phyloP scores from a whole-genome alignment of 345 rosid genomes.

The Euclidium syriacum region DNA sequence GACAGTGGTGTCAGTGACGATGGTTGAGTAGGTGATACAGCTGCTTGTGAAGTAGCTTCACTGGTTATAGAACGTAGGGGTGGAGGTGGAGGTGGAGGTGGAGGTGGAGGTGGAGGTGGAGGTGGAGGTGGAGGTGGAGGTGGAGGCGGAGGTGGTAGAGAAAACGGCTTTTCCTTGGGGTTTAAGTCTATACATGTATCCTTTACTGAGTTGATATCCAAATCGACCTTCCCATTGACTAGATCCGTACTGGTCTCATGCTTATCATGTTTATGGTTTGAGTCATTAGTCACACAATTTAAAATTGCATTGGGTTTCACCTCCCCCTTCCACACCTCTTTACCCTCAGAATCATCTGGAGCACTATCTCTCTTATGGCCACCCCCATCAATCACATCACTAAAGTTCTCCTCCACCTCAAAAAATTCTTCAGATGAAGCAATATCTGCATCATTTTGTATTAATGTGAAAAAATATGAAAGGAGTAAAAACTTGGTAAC shows the following conservation, averaged over 20 bases:
- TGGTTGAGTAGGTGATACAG: constrained; percentile 31
- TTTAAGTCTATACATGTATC: constrained; percentile 54
- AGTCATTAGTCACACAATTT: constrained; percentile 71
- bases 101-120: too few relatives aligned
- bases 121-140: constrained; percentile 33
- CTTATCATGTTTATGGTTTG: constrained; percentile 42
- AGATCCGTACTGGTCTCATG: constrained; percentile 49
- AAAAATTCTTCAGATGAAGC: constrained; percentile 93
- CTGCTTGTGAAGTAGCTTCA: constrained; percentile 21
- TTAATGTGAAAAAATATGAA: constrained; percentile 45
- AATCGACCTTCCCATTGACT: constrained; percentile 57
- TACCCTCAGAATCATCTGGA: constrained; percentile 38
- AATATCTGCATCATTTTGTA: constrained; percentile 43
- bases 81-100: too few relatives aligned
- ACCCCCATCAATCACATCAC: constrained; percentile 55
- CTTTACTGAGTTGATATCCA: constrained; percentile 56
- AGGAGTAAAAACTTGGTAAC: constrained; percentile 91
- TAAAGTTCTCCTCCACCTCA: constrained; percentile 96
- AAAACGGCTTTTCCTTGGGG: constrained; percentile 25
- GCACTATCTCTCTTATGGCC: constrained; percentile 50
- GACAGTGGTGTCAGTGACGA: constrained; percentile 9
- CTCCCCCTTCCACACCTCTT: constrained; percentile 66
- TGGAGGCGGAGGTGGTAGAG: constrained; percentile 29
- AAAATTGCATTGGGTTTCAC: constrained; percentile 58
- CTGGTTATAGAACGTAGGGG: constrained; percentile 24